These are phyloP conservation scores for Coemansia interrupta DNA, from an alignment of 192 early-diverging fungal genomes.

Conservation along the genomic window DNA sequence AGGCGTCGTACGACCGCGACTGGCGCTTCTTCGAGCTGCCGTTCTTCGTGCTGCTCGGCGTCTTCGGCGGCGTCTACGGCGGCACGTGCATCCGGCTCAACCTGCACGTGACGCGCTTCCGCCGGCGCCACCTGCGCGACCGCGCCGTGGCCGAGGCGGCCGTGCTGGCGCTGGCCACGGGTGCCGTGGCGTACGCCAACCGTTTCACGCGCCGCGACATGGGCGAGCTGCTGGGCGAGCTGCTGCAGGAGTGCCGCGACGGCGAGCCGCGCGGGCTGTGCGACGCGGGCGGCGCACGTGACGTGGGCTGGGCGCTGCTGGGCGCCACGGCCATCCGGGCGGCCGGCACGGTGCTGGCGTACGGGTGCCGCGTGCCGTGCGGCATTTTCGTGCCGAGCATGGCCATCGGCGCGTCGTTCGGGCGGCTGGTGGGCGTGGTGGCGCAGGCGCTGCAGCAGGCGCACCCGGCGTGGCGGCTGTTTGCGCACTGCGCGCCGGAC, in stretches of 20 bases:
- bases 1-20: conserved; percentile 84
- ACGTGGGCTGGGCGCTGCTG: conserved; percentile 53
- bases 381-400: conserved; percentile 95
- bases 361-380: conserved; percentile 75
- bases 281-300: conserved; percentile 23
- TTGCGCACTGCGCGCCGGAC: conserved; percentile 74
- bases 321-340: conserved; percentile 58
- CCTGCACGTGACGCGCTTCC: conserved; percentile 62
- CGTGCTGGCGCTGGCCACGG: conserved; percentile 61
- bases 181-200: conserved; percentile 63
- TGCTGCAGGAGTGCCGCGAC: conserved; percentile 70
- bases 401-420: conserved; percentile 89
- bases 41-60: conserved; percentile 73
- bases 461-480: conserved; percentile 64
- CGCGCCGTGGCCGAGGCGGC: conserved; percentile 68
- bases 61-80: conserved; percentile 82
- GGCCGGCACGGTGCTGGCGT: conserved; percentile 57
- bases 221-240: conserved; percentile 73
- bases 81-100: conserved; percentile 74
- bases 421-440: conserved; percentile 82
- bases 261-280: conserved; percentile 38
- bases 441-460: conserved; percentile 65
- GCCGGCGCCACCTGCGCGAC: conserved; percentile 65
- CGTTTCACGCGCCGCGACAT: conserved; percentile 80
- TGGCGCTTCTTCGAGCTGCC: conserved; percentile 94